A percentile compares a stretch with the other conserved stretches of the same genome.
phyloP scores from a whole-genome alignment of 1,139 yeast species.

The Yamadazyma buinensis region DNA sequence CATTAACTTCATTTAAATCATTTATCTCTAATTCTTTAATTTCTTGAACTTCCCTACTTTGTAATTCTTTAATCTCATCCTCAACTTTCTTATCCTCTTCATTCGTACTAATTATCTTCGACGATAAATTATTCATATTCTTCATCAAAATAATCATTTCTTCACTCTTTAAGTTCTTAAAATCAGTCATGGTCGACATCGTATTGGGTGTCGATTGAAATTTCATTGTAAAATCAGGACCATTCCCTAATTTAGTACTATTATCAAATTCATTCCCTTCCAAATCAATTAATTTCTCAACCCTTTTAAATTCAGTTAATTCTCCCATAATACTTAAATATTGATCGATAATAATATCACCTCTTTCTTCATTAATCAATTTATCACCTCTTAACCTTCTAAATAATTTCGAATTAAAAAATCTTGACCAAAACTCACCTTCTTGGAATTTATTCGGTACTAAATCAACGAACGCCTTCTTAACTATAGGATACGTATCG shows the following conservation, averaged over 20 bases:
- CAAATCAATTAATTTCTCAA: constrained; percentile 65
- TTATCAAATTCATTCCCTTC: constrained; percentile 81
- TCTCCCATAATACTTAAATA: constrained; percentile 57
- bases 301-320: constrained; percentile 18
- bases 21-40: constrained; percentile 24
- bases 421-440: constrained; percentile 96
- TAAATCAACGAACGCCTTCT: constrained; percentile 81
- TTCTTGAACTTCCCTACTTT: constrained; percentile 9
- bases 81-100: constrained; percentile 10
- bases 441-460: constrained; percentile 81
- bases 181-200: constrained; percentile 2
- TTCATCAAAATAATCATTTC: constrained; percentile 72
- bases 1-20: constrained; percentile 36
- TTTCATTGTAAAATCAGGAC: constrained; percentile 89
- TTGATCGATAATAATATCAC: constrained; percentile 81
- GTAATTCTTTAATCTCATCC: too few relatives aligned
- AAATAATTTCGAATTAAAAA: constrained; percentile 84
- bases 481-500: constrained; percentile 90
- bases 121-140: constrained; percentile 85
- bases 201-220: constrained; percentile 30
- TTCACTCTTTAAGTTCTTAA: constrained; percentile 41
- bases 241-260: constrained; percentile 70
- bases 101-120: constrained; percentile 65
- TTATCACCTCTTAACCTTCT: constrained; percentile 88
- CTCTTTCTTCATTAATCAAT: constrained; percentile 68